Conservation (phyloP, 176 grass and related monocot species). For the Urochloa ruziziensis region DNA sequence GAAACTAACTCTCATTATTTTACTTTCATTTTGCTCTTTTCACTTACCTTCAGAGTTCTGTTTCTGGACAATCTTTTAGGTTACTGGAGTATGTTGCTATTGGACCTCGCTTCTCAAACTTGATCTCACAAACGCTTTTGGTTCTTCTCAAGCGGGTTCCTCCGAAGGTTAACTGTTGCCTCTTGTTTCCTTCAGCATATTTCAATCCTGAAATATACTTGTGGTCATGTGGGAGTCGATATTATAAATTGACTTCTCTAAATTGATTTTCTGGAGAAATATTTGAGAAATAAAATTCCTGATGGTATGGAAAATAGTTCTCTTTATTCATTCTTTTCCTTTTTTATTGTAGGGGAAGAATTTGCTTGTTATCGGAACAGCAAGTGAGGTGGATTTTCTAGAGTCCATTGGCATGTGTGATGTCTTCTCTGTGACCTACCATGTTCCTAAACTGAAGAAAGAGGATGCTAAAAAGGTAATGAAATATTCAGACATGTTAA, state of each 20-base stretch:
- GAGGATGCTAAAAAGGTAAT: constrained; percentile 85
- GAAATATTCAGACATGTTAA: background rate
- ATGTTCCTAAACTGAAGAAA: constrained; percentile 83
- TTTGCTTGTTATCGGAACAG: constrained; percentile 88
- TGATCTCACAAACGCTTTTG: constrained; percentile 80
- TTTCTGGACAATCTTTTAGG: constrained; percentile 43
- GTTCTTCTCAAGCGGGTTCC: constrained; percentile 86
- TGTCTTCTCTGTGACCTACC: constrained; percentile 80
- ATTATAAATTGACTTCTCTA: background rate
- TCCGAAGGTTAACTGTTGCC: constrained; percentile 55
- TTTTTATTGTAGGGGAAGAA: constrained; percentile 55
- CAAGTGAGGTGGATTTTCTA: constrained; percentile 74
- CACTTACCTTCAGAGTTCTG: background rate
- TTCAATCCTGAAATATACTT: background rate
- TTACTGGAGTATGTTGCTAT: constrained; percentile 90
- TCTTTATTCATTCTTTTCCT: background rate
- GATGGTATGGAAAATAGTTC: background rate
- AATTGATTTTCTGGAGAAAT: background rate
- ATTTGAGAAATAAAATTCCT: background rate
- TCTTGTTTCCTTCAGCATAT: background rate
- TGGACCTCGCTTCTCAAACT: constrained; percentile 83
- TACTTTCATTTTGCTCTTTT: background rate
- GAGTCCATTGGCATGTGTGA: constrained; percentile 88
- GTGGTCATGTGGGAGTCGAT: background rate
- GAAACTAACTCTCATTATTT: background rate